Evolutionary conservation across 2,329 filamentous ascomycete species (phyloP), one percentile per base, ranked within the genome.

Genomic region (Plenodomus lindquistii): DNA sequence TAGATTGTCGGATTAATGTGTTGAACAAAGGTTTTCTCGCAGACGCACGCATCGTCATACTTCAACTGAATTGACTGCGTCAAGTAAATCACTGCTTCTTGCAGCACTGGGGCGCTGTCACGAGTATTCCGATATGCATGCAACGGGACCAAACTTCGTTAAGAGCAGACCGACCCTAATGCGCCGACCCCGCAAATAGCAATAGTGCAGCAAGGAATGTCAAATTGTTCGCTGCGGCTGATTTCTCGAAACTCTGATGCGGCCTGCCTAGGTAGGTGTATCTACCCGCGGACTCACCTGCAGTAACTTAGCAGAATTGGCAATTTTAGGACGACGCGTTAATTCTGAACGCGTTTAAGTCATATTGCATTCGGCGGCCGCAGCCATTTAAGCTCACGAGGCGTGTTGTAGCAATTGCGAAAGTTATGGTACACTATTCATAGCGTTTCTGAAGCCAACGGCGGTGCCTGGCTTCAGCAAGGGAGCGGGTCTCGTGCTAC

Each of bases 101-200:
- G 56, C 53, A 48, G 46, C 54, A 55, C 61, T 49, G 50, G 55
- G 56, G 56, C 55, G 47, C 51, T 49, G 57, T 56, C 53, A 61
- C 54, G 51, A 40, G 39, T 50, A 43, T 50, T 43, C 42, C 50
- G 18, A 37, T 15, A 46, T 63, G 63, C 62, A 67, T 61, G 57
- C 60, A 50, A 57, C 60, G 55, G 54, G 56, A 57, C 44, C 50
- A 50, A 21, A 57, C 52, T 55, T 60, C 39, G 53, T 60, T 9
- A 58, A 62, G 57, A 60, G 56, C 44, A 35, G 44, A 48, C 40
- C 40, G 38, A 45, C 39, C 42, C 52, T 48, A 41, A 50, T 57
- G 44, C 58, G 52, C 59, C 52, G 63, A 65, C 63, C 67, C 66
- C 66, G 63, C 66, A 68, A 62, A 59, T 59, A 56, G 54, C 48